phyloP scores from a whole-genome alignment of 78 protist genomes.

The Pelomyxa schiedti region DNA sequence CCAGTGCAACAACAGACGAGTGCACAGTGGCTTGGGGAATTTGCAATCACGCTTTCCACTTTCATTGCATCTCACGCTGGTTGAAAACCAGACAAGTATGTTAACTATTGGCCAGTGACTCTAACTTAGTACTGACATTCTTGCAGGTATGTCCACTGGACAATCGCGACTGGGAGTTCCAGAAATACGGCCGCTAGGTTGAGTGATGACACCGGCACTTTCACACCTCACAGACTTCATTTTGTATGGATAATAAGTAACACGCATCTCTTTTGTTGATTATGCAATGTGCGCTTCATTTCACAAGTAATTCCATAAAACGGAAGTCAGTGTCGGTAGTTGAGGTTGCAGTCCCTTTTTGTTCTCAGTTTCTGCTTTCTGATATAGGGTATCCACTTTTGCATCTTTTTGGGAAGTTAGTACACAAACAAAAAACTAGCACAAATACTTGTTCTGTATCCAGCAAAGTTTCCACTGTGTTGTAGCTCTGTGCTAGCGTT shows the following conservation, averaged over 20 bases:
- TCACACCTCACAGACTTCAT: no score
- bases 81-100: constrained; percentile 91
- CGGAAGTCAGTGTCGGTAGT: no score
- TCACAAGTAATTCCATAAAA: no score
- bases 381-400: neutral
- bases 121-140: neutral
- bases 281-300: no score
- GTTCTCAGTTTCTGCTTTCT: neutral
- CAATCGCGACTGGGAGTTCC: constrained; percentile 50
- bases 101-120: constrained; percentile 25
- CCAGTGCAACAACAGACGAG: constrained; percentile 78
- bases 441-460: neutral
- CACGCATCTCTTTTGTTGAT: no score
- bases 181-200: constrained; percentile 39
- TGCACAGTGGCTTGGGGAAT: constrained; percentile 98
- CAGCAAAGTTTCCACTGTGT: neutral
- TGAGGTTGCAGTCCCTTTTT: neutral
- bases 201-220: no score
- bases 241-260: no score
- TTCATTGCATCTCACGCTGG: constrained; percentile 96
- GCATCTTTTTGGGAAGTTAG: no score
- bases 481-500: neutral
- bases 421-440: no score
- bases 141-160: neutral
- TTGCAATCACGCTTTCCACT: constrained; percentile 96